Conservation (phyloP, 192 early-diverging fungal species). For the Thamnidium elegans region DNA sequence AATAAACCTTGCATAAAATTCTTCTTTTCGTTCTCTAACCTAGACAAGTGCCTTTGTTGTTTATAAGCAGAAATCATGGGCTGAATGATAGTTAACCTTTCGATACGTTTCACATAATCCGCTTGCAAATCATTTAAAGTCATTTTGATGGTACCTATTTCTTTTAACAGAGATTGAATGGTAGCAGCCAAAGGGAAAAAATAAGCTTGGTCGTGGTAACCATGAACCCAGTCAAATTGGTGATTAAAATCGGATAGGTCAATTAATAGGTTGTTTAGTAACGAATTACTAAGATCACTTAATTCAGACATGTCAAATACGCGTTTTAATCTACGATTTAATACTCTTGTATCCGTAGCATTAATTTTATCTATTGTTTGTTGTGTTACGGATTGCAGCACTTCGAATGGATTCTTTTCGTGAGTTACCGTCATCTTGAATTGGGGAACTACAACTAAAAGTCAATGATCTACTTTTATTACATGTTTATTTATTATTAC, state of each 20-base stretch:
- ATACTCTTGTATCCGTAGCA: slow-evolving; percentile 49
- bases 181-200: slow-evolving; percentile 48
- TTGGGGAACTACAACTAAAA: background rate
- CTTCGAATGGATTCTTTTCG: slow-evolving; percentile 6
- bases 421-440: background rate
- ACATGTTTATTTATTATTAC: background rate
- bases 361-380: slow-evolving; percentile 26
- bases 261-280: slow-evolving; percentile 49
- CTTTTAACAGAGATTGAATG: slow-evolving; percentile 45
- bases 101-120: slow-evolving; percentile 55
- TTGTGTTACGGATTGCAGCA: slow-evolving; percentile 3
- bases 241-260: slow-evolving; percentile 45
- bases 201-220: slow-evolving; percentile 17
- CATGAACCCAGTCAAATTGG: slow-evolving; percentile 49
- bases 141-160: slow-evolving; percentile 49
- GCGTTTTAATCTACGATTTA: slow-evolving; percentile 49
- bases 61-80: too few relatives aligned
- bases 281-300: slow-evolving; percentile 51
- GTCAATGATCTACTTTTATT: background rate
- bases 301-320: slow-evolving; percentile 59
- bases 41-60: background rate
- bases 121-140: slow-evolving; percentile 61
- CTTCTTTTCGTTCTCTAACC: background rate
- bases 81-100: slow-evolving; percentile 36
- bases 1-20: background rate